Percentiles rank a stretch among this genome's conserved stretches.
phyloP scores from a whole-genome alignment of 108 stramenopile species.

The Skeletonema tropicum region DNA sequence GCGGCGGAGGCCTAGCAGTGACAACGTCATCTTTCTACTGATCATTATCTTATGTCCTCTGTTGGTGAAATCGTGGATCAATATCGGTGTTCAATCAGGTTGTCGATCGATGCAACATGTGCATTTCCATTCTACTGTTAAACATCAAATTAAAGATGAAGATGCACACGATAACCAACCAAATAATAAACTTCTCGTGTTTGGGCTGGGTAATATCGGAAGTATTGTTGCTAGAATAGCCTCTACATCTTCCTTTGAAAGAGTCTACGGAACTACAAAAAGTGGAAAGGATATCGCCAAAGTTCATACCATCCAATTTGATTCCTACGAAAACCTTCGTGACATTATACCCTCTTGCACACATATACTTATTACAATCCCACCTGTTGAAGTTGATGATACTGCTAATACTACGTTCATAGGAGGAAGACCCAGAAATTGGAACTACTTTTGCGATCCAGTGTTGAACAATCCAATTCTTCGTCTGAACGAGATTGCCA shows the following conservation, averaged over 20 bases:
- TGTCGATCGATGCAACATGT: not conserved
- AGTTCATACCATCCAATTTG: conserved; percentile 21
- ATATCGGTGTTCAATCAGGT: not conserved
- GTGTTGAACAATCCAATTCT: conserved; percentile 24
- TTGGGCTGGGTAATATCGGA: conserved; percentile 41
- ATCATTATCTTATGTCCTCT: not conserved
- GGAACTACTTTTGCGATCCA: conserved; percentile 32
- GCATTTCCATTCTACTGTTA: not conserved
- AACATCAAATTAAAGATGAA: not conserved
- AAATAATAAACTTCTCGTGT: conserved; percentile 16
- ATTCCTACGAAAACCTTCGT: conserved; percentile 11
- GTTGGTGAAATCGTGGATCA: not conserved
- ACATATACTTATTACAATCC: conserved; percentile 46
- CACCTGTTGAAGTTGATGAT: conserved; percentile 26
- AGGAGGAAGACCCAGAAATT: conserved; percentile 19
- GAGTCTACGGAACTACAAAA: conserved; percentile 28
- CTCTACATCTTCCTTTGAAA: conserved; percentile 13
- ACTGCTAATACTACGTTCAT: not conserved
- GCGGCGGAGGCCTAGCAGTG: not conserved
- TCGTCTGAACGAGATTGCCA: conserved; percentile 16
- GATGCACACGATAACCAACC: not conserved
- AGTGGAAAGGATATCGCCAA: conserved; percentile 4
- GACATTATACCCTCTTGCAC: conserved; percentile 25
- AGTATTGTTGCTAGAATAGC: conserved; percentile 10
- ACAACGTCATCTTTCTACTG: not conserved